Evolutionary conservation across 495 filamentous ascomycete genomes (phyloP).

Genomic region (Oidiodendron maius): DNA sequence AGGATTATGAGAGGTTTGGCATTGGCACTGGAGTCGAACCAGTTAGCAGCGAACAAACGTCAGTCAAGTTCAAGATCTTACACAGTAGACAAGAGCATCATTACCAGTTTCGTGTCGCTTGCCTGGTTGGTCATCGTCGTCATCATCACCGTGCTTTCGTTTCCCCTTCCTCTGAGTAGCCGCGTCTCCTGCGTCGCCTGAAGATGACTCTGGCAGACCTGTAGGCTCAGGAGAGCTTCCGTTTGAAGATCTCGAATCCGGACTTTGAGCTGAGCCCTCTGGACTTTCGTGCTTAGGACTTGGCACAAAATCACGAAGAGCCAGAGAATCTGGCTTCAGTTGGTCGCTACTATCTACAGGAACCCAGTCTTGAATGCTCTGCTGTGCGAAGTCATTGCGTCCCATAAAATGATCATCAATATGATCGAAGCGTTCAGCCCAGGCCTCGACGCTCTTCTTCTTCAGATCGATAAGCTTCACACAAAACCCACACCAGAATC

Average conservation of each 20-base stretch:
- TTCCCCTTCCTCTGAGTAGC: background rate
- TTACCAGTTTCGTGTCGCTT: too few species aligned
- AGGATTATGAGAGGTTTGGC: background rate
- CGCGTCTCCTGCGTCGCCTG: background rate
- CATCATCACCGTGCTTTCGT: background rate
- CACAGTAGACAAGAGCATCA: conserved; percentile 7
- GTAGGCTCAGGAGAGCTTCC: conserved; percentile 3
- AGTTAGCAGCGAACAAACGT: background rate
- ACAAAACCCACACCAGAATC: conserved; percentile 94
- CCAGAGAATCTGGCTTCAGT: too few species aligned
- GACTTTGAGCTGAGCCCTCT: too few species aligned
- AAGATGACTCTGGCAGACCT: conserved; percentile 2
- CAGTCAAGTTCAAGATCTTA: background rate
- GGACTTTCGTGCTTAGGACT: too few species aligned
- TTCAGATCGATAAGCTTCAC: conserved; percentile 47
- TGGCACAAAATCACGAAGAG: too few species aligned
- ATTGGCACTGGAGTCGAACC: conserved; percentile 8
- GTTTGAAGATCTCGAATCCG: background rate
- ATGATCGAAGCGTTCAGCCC: conserved; percentile 79
- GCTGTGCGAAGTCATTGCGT: conserved; percentile 19
- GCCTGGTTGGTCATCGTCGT: background rate
- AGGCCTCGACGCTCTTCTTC: conserved; percentile 48
- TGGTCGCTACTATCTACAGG: conserved; percentile 12
- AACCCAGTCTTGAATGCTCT: conserved; percentile 19
- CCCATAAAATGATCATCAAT: conserved; percentile 74